phyloP scores from a whole-genome alignment of 768 basidiomycete genomes.

The Tricholoma saponaceum region DNA sequence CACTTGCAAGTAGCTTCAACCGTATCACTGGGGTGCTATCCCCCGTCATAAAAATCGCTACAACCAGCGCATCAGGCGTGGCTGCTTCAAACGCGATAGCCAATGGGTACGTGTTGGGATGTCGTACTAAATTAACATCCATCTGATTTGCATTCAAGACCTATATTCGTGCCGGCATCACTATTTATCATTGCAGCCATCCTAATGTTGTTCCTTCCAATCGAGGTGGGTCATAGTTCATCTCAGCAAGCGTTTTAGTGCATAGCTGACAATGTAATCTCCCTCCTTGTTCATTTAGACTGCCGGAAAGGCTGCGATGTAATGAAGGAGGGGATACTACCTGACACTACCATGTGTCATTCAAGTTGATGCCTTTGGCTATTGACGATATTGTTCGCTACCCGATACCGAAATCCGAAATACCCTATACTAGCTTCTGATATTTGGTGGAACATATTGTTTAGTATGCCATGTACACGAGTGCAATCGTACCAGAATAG shows the following conservation, averaged over 20 bases:
- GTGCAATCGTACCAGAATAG: no score
- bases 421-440: no score
- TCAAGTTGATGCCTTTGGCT: neutral
- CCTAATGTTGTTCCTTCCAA: slow-evolving; percentile 39
- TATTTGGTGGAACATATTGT: no score
- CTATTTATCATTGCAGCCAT: slow-evolving; percentile 39
- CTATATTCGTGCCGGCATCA: slow-evolving; percentile 45
- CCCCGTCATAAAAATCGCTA: slow-evolving; percentile 46
- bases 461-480: no score
- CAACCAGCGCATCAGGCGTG: slow-evolving; percentile 27
- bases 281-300: slow-evolving; percentile 14
- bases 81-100: slow-evolving; percentile 24
- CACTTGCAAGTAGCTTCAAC: slow-evolving; percentile 45
- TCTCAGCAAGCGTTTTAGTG: neutral
- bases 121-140: neutral
- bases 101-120: slow-evolving; percentile 27
- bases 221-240: slow-evolving; percentile 34
- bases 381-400: neutral
- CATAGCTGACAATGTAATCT: neutral
- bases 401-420: no score
- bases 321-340: neutral
- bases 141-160: slow-evolving; percentile 20
- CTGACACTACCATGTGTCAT: neutral
- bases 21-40: slow-evolving; percentile 44
- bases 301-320: slow-evolving; percentile 31